These are phyloP conservation scores for Boletus coccyginus DNA, from an alignment of 768 basidiomycete genomes.

Conservation along the genomic window DNA sequence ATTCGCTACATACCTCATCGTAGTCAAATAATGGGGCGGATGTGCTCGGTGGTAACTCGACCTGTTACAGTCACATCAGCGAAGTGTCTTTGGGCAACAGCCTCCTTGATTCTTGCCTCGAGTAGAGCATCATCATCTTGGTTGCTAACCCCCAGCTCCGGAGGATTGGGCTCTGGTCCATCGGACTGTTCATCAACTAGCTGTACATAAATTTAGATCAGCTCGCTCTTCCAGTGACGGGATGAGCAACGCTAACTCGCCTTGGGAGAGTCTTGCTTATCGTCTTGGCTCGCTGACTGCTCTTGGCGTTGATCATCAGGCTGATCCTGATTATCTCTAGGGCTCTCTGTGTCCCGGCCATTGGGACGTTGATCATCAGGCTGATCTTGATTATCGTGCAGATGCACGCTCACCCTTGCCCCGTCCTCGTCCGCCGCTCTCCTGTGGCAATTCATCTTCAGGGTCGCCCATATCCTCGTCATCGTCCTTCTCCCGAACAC, in stretches of 20 bases:
- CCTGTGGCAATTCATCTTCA: constrained; percentile 32
- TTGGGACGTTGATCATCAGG: too few species aligned
- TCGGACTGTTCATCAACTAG: not conserved
- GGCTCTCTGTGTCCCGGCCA: too few species aligned
- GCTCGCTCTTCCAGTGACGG: not conserved
- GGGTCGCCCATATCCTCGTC: constrained; percentile 51
- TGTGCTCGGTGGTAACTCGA: not conserved
- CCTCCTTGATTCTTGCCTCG: not conserved
- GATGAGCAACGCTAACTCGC: not conserved
- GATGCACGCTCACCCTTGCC: constrained; percentile 40
- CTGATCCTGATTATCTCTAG: not conserved
- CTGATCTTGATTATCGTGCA: too few species aligned
- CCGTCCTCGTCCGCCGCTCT: constrained; percentile 30
- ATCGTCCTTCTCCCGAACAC: constrained; percentile 38
- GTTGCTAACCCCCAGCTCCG: too few species aligned
- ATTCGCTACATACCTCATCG: not conserved
- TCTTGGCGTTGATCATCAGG: not conserved
- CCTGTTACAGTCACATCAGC: not conserved
- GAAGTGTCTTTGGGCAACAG: not conserved
- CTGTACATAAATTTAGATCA: not conserved
- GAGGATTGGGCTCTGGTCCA: not conserved
- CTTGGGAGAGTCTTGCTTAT: not conserved
- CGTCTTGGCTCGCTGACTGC: not conserved
- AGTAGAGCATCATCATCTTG: not conserved
- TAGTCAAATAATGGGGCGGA: not conserved